phyloP scores from a whole-genome alignment of 495 filamentous ascomycete species.

The Sabuloglossum arenarium region DNA sequence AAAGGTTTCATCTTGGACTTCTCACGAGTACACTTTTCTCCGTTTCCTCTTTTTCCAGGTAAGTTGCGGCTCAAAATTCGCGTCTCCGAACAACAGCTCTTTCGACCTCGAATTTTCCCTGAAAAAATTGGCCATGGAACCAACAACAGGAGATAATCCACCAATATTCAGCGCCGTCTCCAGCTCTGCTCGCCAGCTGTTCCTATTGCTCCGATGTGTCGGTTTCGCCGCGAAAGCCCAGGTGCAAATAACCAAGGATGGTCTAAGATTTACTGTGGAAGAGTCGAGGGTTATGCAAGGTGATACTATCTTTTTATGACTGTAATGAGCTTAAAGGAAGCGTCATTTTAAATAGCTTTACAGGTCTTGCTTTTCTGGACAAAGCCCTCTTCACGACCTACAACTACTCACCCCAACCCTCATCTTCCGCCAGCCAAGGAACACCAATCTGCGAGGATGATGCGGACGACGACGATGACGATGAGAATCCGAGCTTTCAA shows the following conservation, averaged over 20 bases:
- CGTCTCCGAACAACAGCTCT: neutral
- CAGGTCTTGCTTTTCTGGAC: constrained; percentile 64
- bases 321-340: neutral
- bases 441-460: constrained; percentile 13
- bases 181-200: constrained; percentile 69
- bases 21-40: neutral
- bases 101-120: constrained; percentile 3
- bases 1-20: neutral
- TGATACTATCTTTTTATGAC: constrained; percentile 11
- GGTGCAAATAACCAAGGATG: constrained; percentile 62
- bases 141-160: neutral
- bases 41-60: neutral
- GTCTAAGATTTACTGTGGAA: constrained; percentile 70
- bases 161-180: constrained; percentile 54
- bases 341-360: neutral
- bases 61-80: constrained; percentile 2
- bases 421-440: constrained; percentile 5
- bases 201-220: constrained; percentile 75
- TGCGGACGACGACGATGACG: constrained; percentile 17
- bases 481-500: constrained; percentile 37
- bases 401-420: constrained; percentile 29
- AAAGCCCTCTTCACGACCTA: constrained; percentile 75
- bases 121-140: neutral
- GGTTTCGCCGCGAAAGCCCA: constrained; percentile 62
- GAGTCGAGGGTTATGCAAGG: constrained; percentile 73